Evolutionary conservation across 2,329 filamentous ascomycete species (phyloP).

Genomic region (Trichoderma sp.): DNA sequence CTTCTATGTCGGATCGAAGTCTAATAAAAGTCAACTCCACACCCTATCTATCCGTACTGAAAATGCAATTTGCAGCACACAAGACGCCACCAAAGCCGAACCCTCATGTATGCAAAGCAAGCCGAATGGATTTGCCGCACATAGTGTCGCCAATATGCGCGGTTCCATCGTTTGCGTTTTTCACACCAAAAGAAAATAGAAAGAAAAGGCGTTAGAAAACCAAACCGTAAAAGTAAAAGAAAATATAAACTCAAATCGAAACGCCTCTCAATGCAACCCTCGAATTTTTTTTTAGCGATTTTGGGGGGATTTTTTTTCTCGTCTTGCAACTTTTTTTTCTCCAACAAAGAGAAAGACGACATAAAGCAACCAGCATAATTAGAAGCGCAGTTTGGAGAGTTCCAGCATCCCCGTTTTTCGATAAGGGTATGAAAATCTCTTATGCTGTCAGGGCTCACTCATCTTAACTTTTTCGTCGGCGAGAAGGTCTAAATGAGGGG

Average conservation of each 20-base stretch:
- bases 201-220: conserved; percentile 36
- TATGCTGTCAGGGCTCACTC: not conserved
- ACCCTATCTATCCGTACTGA: conserved; percentile 43
- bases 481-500: conserved; percentile 32
- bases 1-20: conserved; percentile 47
- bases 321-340: not conserved
- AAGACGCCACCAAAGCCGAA: conserved; percentile 38
- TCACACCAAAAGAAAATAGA: conserved; percentile 29
- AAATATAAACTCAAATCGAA: conserved; percentile 33
- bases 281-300: conserved; percentile 49
- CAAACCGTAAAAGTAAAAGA: conserved; percentile 36
- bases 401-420: not conserved
- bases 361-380: not conserved
- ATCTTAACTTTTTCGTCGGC: not conserved
- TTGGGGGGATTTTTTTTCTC: conserved; percentile 34
- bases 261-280: conserved; percentile 47
- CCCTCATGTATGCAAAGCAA: conserved; percentile 38
- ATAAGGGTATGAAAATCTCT: not conserved
- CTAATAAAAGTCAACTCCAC: conserved; percentile 47
- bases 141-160: conserved; percentile 19
- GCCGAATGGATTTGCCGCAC: conserved; percentile 28
- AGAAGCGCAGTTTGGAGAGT: not conserved
- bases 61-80: conserved; percentile 42
- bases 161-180: conserved; percentile 27
- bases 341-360: not conserved